These are phyloP conservation scores for Ascochyta rabiei DNA, from an alignment of 2,329 filamentous ascomycete genomes.

Conservation along the genomic window DNA sequence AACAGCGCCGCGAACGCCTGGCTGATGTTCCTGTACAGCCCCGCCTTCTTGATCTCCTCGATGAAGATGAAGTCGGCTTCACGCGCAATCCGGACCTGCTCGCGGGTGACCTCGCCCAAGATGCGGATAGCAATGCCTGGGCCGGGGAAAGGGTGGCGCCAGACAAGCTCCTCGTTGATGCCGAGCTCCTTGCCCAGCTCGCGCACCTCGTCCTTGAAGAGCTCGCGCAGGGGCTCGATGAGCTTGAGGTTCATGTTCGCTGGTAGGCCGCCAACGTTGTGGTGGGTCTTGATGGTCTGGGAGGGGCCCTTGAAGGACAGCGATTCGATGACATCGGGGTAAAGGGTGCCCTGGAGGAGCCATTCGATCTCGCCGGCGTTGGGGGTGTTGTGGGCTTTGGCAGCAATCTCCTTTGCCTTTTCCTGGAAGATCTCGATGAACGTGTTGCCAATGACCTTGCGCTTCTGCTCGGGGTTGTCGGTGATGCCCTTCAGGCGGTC, in stretches of 20 bases:
- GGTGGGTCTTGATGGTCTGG: conserved; percentile 75
- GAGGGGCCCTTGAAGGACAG: conserved; percentile 76
- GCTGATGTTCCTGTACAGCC: conserved; percentile 73
- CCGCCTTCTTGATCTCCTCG: conserved; percentile 72
- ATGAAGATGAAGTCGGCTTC: conserved; percentile 81
- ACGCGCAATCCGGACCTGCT: conserved; percentile 79
- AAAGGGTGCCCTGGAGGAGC: conserved; percentile 87
- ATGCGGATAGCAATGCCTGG: conserved; percentile 79
- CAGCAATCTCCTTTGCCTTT: conserved; percentile 76
- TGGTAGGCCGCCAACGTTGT: conserved; percentile 74
- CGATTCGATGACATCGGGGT: conserved; percentile 74
- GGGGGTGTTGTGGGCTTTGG: conserved; percentile 68
- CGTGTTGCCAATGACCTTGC: conserved; percentile 85
- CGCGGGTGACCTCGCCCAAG: conserved; percentile 80
- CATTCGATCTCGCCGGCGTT: conserved; percentile 79
- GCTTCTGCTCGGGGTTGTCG: conserved; percentile 81
- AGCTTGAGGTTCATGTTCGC: conserved; percentile 68
- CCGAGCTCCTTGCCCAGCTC: conserved; percentile 71
- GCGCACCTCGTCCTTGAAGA: conserved; percentile 86
- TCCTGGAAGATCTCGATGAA: conserved; percentile 86
- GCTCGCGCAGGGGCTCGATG: conserved; percentile 77
- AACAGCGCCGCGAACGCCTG: conserved; percentile 74
- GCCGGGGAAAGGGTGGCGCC: conserved; percentile 79
- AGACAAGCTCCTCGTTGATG: conserved; percentile 76
- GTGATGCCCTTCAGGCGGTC: conserved; percentile 73